Evolutionary conservation across 2,329 filamentous ascomycete species (phyloP).

Genomic region (Diaporthe sp.): DNA sequence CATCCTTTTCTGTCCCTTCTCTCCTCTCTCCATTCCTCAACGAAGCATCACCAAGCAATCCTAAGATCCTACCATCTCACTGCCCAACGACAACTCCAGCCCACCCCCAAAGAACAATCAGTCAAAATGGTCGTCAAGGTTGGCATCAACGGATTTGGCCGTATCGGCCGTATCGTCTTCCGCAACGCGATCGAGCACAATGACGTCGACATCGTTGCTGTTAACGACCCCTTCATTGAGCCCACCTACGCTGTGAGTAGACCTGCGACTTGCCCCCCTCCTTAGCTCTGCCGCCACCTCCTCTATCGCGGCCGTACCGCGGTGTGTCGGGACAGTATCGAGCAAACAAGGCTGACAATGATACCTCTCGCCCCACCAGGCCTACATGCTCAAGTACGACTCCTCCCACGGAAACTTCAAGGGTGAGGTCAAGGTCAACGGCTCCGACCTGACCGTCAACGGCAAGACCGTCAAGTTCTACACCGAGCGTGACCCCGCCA

Average conservation of each 20-base stretch:
- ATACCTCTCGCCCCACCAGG: constrained; percentile 63
- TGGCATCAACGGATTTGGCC: constrained; percentile 99
- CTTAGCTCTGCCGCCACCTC: not conserved
- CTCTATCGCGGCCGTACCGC: not conserved
- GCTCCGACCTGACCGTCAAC: constrained; percentile 85
- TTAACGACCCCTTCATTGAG: constrained; percentile 99
- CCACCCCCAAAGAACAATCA: constrained; percentile 37
- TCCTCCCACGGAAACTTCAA: constrained; percentile 97
- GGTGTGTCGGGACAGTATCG: not conserved
- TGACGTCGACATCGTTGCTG: constrained; percentile 92
- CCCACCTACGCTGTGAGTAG: constrained; percentile 92
- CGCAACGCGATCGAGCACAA: constrained; percentile 94
- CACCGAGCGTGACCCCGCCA: constrained; percentile 88
- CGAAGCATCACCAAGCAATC: constrained; percentile 23
- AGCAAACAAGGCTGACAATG: constrained; percentile 48
- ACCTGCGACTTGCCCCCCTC: not conserved
- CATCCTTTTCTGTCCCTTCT: constrained; percentile 16
- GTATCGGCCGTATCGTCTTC: constrained; percentile 99
- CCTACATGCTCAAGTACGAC: constrained; percentile 99
- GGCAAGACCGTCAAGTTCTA: constrained; percentile 97
- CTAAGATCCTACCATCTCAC: constrained; percentile 1
- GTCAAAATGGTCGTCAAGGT: constrained; percentile 77
- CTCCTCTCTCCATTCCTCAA: constrained; percentile 31
- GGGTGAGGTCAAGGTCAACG: constrained; percentile 82
- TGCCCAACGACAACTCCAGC: constrained; percentile 22